Conservation (phyloP, 2,329 filamentous ascomycete species). For the Fusarium pseudonygamai region DNA sequence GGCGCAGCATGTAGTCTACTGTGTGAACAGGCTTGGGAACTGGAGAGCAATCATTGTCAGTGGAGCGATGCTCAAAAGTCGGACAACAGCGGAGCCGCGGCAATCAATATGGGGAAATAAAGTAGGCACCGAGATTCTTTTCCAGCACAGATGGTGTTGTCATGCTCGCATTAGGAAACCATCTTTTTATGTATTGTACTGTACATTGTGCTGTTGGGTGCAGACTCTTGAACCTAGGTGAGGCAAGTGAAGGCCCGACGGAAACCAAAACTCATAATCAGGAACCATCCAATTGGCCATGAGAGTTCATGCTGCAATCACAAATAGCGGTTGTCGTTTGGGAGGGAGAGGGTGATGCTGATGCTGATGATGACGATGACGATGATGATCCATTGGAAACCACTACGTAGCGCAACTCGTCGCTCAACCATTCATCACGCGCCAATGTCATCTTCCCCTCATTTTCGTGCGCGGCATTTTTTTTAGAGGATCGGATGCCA, state of each 20-base stretch:
- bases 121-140: slow-evolving; percentile 24
- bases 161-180: neutral
- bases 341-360: neutral
- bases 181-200: neutral
- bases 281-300: neutral
- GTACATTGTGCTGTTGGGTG: neutral
- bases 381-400: neutral
- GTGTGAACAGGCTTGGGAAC: neutral
- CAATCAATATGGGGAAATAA: slow-evolving; percentile 18
- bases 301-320: neutral
- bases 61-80: slow-evolving; percentile 4
- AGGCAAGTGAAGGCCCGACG: slow-evolving; percentile 17
- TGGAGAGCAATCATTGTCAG: neutral
- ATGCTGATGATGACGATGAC: slow-evolving; percentile 1
- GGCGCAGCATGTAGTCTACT: neutral
- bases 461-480: slow-evolving; percentile 22
- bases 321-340: neutral
- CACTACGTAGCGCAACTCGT: neutral
- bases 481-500: neutral
- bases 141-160: neutral
- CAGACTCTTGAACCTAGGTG: neutral
- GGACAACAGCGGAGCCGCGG: slow-evolving; percentile 16
- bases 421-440: slow-evolving; percentile 19
- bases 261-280: neutral
- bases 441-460: slow-evolving; percentile 28